These are phyloP conservation scores for Leccinum solheimii DNA, from an alignment of 1,284 basidiomycete species.

Conservation along the genomic window DNA sequence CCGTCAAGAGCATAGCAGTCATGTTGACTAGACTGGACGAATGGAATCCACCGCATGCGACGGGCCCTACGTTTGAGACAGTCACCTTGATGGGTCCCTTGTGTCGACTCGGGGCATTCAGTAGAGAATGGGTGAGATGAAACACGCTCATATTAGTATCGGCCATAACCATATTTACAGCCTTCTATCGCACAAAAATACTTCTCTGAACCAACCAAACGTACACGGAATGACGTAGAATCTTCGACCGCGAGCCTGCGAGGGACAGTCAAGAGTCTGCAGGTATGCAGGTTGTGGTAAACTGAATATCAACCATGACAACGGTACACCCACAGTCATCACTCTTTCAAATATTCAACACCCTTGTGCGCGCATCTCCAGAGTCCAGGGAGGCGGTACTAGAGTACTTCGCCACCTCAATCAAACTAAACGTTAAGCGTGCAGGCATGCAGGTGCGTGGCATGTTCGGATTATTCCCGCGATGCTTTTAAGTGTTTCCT, in stretches of 20 bases:
- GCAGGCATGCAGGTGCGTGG: slow-evolving; percentile 79
- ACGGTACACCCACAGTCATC: slow-evolving; percentile 49
- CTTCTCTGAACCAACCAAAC: slow-evolving; percentile 82
- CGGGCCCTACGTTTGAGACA: slow-evolving; percentile 63
- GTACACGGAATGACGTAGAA: slow-evolving; percentile 74
- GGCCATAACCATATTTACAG: slow-evolving; percentile 43
- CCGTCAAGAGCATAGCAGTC: slow-evolving; percentile 80
- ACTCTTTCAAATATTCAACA: slow-evolving; percentile 88
- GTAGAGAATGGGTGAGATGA: slow-evolving; percentile 78
- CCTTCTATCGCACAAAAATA: slow-evolving; percentile 76
- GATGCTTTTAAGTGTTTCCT: not conserved
- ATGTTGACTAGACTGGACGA: slow-evolving; percentile 73
- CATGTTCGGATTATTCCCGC: not conserved
- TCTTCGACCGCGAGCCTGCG: slow-evolving; percentile 83
- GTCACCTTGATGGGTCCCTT: slow-evolving; percentile 78
- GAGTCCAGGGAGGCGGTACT: slow-evolving; percentile 83
- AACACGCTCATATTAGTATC: slow-evolving; percentile 13
- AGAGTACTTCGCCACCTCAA: slow-evolving; percentile 76
- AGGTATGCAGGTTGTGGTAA: slow-evolving; percentile 47
- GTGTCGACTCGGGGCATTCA: slow-evolving; percentile 80
- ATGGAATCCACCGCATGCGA: slow-evolving; percentile 66
- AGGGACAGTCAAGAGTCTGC: slow-evolving; percentile 77
- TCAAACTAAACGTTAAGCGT: slow-evolving; percentile 81
- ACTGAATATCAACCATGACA: slow-evolving; percentile 4
- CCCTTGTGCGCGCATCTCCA: slow-evolving; percentile 81